Conservation (phyloP, 78 protist species). For the Polysphondylium violaceum region DNA sequence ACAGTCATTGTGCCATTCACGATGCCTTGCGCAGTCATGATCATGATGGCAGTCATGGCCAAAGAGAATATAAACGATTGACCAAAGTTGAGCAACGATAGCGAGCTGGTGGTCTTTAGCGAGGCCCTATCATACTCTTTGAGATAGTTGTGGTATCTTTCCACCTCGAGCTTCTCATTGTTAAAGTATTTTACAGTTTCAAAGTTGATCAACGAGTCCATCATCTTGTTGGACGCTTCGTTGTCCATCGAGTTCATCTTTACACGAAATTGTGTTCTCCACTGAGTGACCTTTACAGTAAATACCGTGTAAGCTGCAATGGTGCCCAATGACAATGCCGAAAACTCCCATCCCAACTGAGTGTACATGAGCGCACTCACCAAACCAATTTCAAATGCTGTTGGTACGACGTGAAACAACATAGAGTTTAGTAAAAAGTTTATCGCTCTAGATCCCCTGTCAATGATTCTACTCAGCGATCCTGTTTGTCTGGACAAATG, state of each 20-base stretch:
- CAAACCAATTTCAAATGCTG: constrained; percentile 90
- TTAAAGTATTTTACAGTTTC: constrained; percentile 93
- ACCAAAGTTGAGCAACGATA: constrained; percentile 91
- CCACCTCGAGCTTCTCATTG: constrained; percentile 84
- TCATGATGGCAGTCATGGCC: constrained; percentile 88
- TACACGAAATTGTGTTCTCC: constrained; percentile 91
- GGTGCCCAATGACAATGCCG: constrained; percentile 76
- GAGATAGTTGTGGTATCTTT: constrained; percentile 63
- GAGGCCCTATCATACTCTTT: constrained; percentile 84
- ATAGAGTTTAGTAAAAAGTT: constrained; percentile 80
- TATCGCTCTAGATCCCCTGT: constrained; percentile 92
- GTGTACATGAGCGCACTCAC: constrained; percentile 83
- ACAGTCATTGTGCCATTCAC: constrained; percentile 84
- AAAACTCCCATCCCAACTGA: constrained; percentile 74
- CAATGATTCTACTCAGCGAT: constrained; percentile 87
- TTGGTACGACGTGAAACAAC: constrained; percentile 93
- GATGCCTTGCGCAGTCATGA: constrained; percentile 82
- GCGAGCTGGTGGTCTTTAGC: constrained; percentile 51
- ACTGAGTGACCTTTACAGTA: constrained; percentile 88
- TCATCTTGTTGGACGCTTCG: constrained; percentile 60
- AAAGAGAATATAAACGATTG: constrained; percentile 89
- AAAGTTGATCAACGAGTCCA: constrained; percentile 84
- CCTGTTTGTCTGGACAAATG: constrained; percentile 94
- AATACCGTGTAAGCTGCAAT: constrained; percentile 88
- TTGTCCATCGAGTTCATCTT: constrained; percentile 87